phyloP scores from a whole-genome alignment of 2,329 filamentous ascomycete genomes.

The Curvularia sp. region DNA sequence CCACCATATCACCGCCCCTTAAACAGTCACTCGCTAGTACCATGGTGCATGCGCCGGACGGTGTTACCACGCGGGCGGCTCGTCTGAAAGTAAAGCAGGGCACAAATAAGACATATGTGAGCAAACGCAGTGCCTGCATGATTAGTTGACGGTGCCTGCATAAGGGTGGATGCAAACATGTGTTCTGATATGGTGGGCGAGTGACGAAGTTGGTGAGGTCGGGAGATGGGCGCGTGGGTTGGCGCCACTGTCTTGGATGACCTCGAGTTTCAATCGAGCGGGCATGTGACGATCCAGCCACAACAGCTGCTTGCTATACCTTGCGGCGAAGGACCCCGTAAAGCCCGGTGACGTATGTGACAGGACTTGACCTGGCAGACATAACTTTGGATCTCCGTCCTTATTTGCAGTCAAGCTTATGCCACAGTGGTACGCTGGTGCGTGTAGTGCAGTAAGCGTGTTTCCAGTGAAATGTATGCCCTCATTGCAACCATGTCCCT shows the following conservation, averaged over 20 bases:
- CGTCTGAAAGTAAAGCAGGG: slow-evolving; percentile 14
- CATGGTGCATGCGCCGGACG: slow-evolving; percentile 22
- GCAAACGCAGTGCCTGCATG: slow-evolving; percentile 36
- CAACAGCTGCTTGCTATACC: slow-evolving; percentile 8
- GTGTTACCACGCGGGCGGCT: slow-evolving; percentile 29
- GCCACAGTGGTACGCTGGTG: background rate
- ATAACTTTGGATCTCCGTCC: background rate
- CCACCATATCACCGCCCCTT: slow-evolving; percentile 5
- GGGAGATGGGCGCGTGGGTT: slow-evolving; percentile 37
- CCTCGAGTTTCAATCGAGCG: slow-evolving; percentile 25
- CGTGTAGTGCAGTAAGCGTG: background rate
- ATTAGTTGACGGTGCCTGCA: slow-evolving; percentile 39
- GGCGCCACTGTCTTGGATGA: slow-evolving; percentile 44
- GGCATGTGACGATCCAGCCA: slow-evolving; percentile 34
- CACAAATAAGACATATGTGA: slow-evolving; percentile 36
- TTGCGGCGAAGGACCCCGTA: slow-evolving; percentile 1
- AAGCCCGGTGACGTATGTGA: slow-evolving; percentile 10
- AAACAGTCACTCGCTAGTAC: slow-evolving; percentile 28
- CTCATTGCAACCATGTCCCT: background rate
- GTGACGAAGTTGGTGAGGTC: slow-evolving; percentile 41
- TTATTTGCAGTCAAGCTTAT: slow-evolving; percentile 5
- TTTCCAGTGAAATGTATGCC: background rate
- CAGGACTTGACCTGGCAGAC: background rate
- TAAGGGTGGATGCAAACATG: slow-evolving; percentile 36
- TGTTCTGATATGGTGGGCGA: slow-evolving; percentile 33